Evolutionary conservation across 1,284 basidiomycete genomes (phyloP).

Genomic region (Irpex sp.): DNA sequence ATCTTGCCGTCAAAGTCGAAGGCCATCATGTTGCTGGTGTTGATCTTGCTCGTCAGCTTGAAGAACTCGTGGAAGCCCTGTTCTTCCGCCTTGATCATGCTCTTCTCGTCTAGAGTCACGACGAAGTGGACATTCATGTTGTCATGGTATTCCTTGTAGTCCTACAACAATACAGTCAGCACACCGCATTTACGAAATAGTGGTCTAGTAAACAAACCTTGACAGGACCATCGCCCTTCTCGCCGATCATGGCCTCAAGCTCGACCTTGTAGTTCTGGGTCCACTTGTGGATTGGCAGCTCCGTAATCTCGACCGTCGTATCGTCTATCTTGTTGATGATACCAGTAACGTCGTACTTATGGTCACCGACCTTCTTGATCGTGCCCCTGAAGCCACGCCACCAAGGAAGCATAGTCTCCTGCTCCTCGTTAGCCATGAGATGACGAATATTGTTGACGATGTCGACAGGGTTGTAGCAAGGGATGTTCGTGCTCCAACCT

Average conservation of each 20-base stretch:
- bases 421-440: constrained; percentile 85
- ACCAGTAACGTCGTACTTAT: constrained; percentile 89
- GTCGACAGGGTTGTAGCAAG: constrained; percentile 92
- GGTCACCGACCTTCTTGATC: constrained; percentile 76
- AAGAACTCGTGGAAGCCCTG: constrained; percentile 92
- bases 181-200: background rate
- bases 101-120: constrained; percentile 78
- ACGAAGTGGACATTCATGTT: constrained; percentile 92
- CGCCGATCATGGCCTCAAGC: constrained; percentile 75
- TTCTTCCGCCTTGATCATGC: constrained; percentile 82
- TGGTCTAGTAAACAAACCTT: constrained; percentile 44
- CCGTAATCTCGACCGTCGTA: constrained; percentile 91
- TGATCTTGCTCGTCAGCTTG: constrained; percentile 83
- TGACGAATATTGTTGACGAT: constrained; percentile 87
- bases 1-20: constrained; percentile 98
- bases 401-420: constrained; percentile 91
- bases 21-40: constrained; percentile 97
- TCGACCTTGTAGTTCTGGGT: constrained; percentile 91
- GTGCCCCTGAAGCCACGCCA: constrained; percentile 94
- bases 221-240: constrained; percentile 68
- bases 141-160: constrained; percentile 95
- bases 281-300: constrained; percentile 96
- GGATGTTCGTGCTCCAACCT: constrained; percentile 96
- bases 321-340: constrained; percentile 78
- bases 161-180: constrained; percentile 42